Evolutionary conservation across 129 eudicot species (phyloP).

Genomic region (Tagetes patula): DNA sequence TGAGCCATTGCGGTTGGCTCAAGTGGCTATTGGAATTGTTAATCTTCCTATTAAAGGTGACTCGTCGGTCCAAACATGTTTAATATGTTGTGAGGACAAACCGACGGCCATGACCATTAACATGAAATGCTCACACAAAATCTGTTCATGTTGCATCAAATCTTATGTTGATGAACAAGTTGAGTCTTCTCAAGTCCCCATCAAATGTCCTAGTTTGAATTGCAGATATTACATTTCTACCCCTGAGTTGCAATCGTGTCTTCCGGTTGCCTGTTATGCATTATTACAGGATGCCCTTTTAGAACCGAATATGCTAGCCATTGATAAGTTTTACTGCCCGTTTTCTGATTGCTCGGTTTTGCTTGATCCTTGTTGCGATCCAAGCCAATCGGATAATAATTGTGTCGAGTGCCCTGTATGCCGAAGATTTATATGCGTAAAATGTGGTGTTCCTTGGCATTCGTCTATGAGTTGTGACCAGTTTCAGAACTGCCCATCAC

Average conservation of each 20-base stretch:
- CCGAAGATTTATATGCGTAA: slow-evolving; percentile 61
- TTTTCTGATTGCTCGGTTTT: slow-evolving; percentile 67
- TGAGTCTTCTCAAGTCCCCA: slow-evolving; percentile 52
- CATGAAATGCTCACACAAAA: slow-evolving; percentile 82
- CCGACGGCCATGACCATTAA: slow-evolving; percentile 59
- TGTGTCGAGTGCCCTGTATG: slow-evolving; percentile 79
- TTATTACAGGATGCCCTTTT: slow-evolving; percentile 50
- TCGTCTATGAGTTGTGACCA: slow-evolving; percentile 71
- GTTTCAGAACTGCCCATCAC: slow-evolving; percentile 56
- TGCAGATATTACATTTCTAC: slow-evolving; percentile 79
- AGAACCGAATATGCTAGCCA: slow-evolving; percentile 44
- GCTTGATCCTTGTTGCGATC: slow-evolving; percentile 59
- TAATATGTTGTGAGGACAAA: slow-evolving; percentile 69
- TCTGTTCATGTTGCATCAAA: slow-evolving; percentile 87
- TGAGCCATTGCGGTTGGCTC: slow-evolving; percentile 60
- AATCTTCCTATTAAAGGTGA: slow-evolving; percentile 43
- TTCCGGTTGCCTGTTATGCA: slow-evolving; percentile 62
- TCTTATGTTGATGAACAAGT: slow-evolving; percentile 70
- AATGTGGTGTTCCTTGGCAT: slow-evolving; percentile 92
- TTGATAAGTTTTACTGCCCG: slow-evolving; percentile 61
- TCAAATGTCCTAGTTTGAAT: slow-evolving; percentile 64
- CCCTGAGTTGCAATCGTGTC: slow-evolving; percentile 62
- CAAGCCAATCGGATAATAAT: slow-evolving; percentile 43
- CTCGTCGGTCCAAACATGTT: slow-evolving; percentile 45
- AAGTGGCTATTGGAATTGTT: slow-evolving; percentile 76